A percentile compares a stretch with the other conserved stretches of the same genome.
phyloP scores from a whole-genome alignment of 2,329 filamentous ascomycete species.

The Fusarium sp. region DNA sequence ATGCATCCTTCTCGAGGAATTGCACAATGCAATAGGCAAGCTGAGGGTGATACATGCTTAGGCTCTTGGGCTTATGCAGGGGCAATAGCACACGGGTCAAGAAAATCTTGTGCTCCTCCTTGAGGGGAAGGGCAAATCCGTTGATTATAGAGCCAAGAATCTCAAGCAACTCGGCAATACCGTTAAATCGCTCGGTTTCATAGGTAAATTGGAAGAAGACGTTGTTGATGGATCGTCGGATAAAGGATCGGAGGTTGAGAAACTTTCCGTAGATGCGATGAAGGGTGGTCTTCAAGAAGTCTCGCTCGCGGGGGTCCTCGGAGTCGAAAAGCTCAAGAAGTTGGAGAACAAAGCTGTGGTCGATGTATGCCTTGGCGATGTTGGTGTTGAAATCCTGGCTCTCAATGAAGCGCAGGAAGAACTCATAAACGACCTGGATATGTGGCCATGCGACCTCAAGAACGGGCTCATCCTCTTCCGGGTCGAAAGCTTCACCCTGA shows the following conservation, averaged over 20 bases:
- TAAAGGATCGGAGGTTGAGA: conserved; percentile 96
- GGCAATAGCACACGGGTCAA: conserved; percentile 92
- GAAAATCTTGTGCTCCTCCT: conserved; percentile 99
- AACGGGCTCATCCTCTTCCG: conserved; percentile 97
- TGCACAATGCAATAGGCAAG: conserved; percentile 99
- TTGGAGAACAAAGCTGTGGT: conserved; percentile 96
- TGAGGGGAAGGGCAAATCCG: conserved; percentile 94
- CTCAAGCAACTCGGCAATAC: conserved; percentile 95
- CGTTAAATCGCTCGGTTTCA: conserved; percentile 98
- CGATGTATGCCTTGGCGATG: conserved; percentile 98
- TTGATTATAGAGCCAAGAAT: conserved; percentile 99
- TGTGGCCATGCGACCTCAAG: conserved; percentile 99
- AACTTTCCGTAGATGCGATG: conserved; percentile 99
- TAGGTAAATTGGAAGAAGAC: conserved; percentile 99
- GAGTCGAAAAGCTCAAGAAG: conserved; percentile 98
- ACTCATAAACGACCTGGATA: conserved; percentile 99
- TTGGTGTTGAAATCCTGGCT: conserved; percentile 99
- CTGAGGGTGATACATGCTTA: conserved; percentile 99
- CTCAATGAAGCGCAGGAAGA: conserved; percentile 98
- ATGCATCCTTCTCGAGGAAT: conserved; percentile 97
- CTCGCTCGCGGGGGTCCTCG: conserved; percentile 94
- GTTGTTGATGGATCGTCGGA: conserved; percentile 98
- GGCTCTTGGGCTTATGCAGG: conserved; percentile 96
- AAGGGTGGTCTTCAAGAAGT: conserved; percentile 97
- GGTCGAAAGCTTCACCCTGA: conserved; percentile 97